These are phyloP conservation scores for Lepidium didymum DNA, from an alignment of 345 rosid species.

Conservation along the genomic window DNA sequence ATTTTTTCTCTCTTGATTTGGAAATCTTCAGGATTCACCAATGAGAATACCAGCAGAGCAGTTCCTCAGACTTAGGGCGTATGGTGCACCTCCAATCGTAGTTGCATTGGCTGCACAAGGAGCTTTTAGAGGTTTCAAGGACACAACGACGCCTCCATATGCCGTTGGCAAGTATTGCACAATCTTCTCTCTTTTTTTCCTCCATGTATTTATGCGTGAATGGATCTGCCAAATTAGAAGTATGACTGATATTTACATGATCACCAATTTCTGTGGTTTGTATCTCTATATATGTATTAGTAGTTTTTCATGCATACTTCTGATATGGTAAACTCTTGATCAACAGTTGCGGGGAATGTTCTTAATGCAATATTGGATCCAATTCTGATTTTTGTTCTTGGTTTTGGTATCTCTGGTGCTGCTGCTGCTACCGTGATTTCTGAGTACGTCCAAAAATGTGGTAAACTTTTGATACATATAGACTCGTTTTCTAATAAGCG, in stretches of 20 bases:
- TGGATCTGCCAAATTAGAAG: not conserved
- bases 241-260: not conserved
- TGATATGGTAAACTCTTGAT: slow-evolving; percentile 14
- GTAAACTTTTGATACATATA: slow-evolving; percentile 37
- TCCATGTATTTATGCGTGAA: not conserved
- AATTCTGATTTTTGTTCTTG: slow-evolving; percentile 59
- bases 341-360: slow-evolving; percentile 74
- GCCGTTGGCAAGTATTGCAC: slow-evolving; percentile 74
- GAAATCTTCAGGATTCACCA: slow-evolving; percentile 65
- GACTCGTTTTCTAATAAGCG: not conserved
- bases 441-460: slow-evolving; percentile 80
- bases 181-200: not conserved
- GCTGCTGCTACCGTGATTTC: slow-evolving; percentile 90
- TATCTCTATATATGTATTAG: not conserved
- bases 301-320: not conserved
- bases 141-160: slow-evolving; percentile 82
- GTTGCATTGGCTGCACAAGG: slow-evolving; percentile 96
- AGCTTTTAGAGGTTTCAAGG: slow-evolving; percentile 89
- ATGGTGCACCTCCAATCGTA: slow-evolving; percentile 93
- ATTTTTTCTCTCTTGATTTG: not conserved
- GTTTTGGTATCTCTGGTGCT: slow-evolving; percentile 78
- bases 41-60: slow-evolving; percentile 80
- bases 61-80: slow-evolving; percentile 69
- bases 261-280: not conserved
- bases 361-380: slow-evolving; percentile 74